A percentile compares a stretch with the other conserved stretches of the same genome.
phyloP scores from a whole-genome alignment of 73 alveolate species.

The Paramecium octaurelia region DNA sequence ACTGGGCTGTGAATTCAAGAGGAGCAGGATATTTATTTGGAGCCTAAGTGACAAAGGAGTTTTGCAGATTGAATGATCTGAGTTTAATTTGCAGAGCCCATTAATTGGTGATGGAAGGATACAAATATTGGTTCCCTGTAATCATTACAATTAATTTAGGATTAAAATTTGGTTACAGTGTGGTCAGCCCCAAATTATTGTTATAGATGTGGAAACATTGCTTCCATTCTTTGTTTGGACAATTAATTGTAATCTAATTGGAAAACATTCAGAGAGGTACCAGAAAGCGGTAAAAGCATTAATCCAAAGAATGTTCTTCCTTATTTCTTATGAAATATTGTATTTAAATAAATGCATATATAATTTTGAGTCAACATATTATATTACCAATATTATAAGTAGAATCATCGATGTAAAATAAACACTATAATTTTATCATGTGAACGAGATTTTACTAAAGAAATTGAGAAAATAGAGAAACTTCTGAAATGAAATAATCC shows the following conservation, averaged over 20 bases:
- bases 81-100: constrained; percentile 84
- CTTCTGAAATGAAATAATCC: not conserved
- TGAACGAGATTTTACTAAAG: not conserved
- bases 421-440: no score
- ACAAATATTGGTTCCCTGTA: constrained; percentile 82
- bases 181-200: constrained; percentile 98
- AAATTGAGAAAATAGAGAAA: not conserved
- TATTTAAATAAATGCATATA: not conserved
- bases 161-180: constrained; percentile 87
- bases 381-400: no score
- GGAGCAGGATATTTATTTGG: constrained; percentile 64
- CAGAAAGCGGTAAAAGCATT: constrained; percentile 64
- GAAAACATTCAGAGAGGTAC: constrained; percentile 66
- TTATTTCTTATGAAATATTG: constrained; percentile 63
- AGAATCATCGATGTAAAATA: no score
- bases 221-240: constrained; percentile 81
- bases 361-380: not conserved
- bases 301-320: constrained; percentile 69
- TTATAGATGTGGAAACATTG: constrained; percentile 94
- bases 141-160: constrained; percentile 60
- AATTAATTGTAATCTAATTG: constrained; percentile 73
- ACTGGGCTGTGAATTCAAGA: constrained; percentile 79
- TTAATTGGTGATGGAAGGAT: constrained; percentile 81
- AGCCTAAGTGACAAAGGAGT: constrained; percentile 75
- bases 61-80: constrained; percentile 76